These are phyloP conservation scores for Solanum pennellii DNA, from an alignment of 257 asterid species.

Conservation along the genomic window DNA sequence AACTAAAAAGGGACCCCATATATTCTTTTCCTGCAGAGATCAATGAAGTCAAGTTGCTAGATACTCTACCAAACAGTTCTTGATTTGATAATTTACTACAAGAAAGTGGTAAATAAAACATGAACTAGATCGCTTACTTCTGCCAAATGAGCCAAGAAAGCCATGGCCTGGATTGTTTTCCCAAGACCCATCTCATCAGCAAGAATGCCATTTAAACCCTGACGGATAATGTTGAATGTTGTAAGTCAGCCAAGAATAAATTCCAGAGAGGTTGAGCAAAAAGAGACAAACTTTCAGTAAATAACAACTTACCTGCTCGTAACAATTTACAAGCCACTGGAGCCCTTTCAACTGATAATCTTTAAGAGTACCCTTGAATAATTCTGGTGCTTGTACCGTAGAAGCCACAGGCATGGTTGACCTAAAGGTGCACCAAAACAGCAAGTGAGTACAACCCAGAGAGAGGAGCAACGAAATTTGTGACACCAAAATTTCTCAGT, in stretches of 20 bases:
- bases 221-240: slow-evolving; percentile 1
- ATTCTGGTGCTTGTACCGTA: slow-evolving; percentile 73
- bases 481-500: neutral
- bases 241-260: neutral
- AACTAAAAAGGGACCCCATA: slow-evolving; percentile 98
- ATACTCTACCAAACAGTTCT: neutral
- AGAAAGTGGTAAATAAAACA: neutral
- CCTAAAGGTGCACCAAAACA: slow-evolving; percentile 28
- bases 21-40: slow-evolving; percentile 68
- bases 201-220: slow-evolving; percentile 98
- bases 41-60: slow-evolving; percentile 12
- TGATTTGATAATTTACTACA: neutral
- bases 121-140: slow-evolving; percentile 46
- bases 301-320: slow-evolving; percentile 65
- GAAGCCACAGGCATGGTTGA: slow-evolving; percentile 98
- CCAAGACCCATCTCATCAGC: slow-evolving; percentile 99
- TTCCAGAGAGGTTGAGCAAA: neutral
- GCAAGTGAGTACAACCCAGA: neutral
- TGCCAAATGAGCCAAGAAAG: slow-evolving; percentile 95
- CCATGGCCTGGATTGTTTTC: slow-evolving; percentile 98
- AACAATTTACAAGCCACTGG: slow-evolving; percentile 99
- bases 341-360: slow-evolving; percentile 96
- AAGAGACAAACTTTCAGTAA: neutral
- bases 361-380: slow-evolving; percentile 87
- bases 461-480: neutral